phyloP scores from a whole-genome alignment of 352 stramenopile species.

The Thalassiosira exigua region DNA sequence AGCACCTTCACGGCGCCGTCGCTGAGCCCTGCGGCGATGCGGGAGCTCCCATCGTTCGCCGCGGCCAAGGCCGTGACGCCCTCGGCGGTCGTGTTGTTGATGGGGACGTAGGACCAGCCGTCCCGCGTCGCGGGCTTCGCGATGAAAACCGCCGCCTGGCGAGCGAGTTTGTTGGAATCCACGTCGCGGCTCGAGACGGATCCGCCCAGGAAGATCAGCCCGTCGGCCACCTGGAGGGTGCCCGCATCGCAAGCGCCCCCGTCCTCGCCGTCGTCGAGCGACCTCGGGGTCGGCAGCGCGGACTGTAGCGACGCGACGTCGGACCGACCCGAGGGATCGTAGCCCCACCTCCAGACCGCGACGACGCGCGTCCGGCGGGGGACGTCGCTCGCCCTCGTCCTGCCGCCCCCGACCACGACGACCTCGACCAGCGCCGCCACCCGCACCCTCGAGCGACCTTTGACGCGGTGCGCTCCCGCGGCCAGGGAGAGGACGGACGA shows the following conservation, averaged over 20 bases:
- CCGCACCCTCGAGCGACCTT: constrained; percentile 55
- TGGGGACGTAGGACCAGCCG: constrained; percentile 67
- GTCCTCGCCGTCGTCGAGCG: constrained; percentile 16
- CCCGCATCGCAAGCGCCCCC: constrained; percentile 59
- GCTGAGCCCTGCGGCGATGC: constrained; percentile 69
- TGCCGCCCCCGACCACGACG: constrained; percentile 42
- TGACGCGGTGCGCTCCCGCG: constrained; percentile 67
- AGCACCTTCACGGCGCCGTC: constrained; percentile 74
- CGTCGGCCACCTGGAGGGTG: constrained; percentile 71
- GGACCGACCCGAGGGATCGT: constrained; percentile 39
- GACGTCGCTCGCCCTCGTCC: background rate
- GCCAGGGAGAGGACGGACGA: constrained; percentile 61
- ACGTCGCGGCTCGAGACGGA: constrained; percentile 26
- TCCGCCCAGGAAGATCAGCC: constrained; percentile 81
- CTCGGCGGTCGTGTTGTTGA: constrained; percentile 21
- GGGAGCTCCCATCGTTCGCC: constrained; percentile 46
- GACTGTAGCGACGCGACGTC: constrained; percentile 63
- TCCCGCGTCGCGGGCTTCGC: constrained; percentile 72
- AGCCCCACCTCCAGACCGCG: constrained; percentile 83
- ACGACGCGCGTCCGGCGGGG: constrained; percentile 62
- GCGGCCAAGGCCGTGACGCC: background rate
- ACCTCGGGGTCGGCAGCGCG: constrained; percentile 42
- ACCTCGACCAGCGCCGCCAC: constrained; percentile 70
- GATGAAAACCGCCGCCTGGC: constrained; percentile 72
- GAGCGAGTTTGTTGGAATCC: constrained; percentile 9